These are phyloP conservation scores for Antarctomyces pellizariae DNA, from an alignment of 495 filamentous ascomycete genomes.

Conservation along the genomic window DNA sequence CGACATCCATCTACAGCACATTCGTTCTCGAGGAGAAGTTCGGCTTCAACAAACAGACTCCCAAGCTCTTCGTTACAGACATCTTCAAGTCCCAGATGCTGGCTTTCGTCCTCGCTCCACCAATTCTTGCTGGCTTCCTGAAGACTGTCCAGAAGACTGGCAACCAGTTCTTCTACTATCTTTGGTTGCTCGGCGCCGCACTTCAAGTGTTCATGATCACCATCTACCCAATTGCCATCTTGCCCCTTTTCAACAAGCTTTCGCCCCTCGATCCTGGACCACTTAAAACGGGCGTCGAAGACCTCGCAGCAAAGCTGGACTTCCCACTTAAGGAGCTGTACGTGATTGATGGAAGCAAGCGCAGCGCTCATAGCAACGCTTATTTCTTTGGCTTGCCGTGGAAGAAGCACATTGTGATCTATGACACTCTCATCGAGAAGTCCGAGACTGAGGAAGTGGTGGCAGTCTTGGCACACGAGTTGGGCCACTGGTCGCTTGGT, in stretches of 20 bases:
- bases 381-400: slow-evolving; percentile 96
- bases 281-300: slow-evolving; percentile 75
- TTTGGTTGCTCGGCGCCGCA: slow-evolving; percentile 76
- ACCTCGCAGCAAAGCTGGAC: slow-evolving; percentile 56
- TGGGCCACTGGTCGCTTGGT: slow-evolving; percentile 88
- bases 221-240: slow-evolving; percentile 81
- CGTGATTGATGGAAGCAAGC: slow-evolving; percentile 94
- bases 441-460: slow-evolving; percentile 78
- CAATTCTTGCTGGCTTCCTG: slow-evolving; percentile 75
- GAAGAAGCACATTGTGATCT: slow-evolving; percentile 99
- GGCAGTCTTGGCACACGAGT: slow-evolving; percentile 81
- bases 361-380: slow-evolving; percentile 89
- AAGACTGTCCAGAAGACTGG: slow-evolving; percentile 82
- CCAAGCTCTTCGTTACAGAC: slow-evolving; percentile 71
- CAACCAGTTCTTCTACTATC: slow-evolving; percentile 84
- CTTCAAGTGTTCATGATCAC: slow-evolving; percentile 87
- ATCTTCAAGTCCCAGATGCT: slow-evolving; percentile 80
- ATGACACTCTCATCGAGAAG: slow-evolving; percentile 92
- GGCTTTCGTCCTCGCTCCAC: slow-evolving; percentile 51
- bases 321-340: slow-evolving; percentile 81
- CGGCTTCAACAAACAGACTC: slow-evolving; percentile 95
- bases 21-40: slow-evolving; percentile 94
- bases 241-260: slow-evolving; percentile 95
- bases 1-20: slow-evolving; percentile 70
- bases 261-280: slow-evolving; percentile 70